Evolutionary conservation across 1,284 basidiomycete genomes (phyloP).

Genomic region (Cryptococcus sp.): DNA sequence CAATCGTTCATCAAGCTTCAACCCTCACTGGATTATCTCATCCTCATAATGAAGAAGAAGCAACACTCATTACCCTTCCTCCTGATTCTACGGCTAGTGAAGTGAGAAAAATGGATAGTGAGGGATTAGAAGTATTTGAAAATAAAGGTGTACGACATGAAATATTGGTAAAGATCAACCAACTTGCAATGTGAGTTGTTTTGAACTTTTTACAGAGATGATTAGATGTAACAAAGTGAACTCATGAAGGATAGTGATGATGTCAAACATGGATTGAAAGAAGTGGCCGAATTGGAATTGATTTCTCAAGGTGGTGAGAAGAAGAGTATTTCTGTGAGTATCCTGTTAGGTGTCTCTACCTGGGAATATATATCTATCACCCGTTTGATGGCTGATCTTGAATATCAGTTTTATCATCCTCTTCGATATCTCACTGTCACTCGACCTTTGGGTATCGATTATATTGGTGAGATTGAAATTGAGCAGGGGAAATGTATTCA

Average conservation of each 20-base stretch:
- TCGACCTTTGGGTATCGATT: slow-evolving; percentile 30
- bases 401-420: slow-evolving; percentile 34
- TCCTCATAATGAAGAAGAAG: slow-evolving; percentile 21
- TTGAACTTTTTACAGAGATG: neutral
- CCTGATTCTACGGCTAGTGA: slow-evolving; percentile 15
- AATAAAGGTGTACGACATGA: slow-evolving; percentile 28
- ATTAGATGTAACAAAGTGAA: neutral
- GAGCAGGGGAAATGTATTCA: slow-evolving; percentile 37
- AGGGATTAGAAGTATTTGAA: slow-evolving; percentile 32
- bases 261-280: slow-evolving; percentile 28
- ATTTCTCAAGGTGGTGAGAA: slow-evolving; percentile 23
- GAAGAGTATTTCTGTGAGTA: slow-evolving; percentile 34
- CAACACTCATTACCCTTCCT: slow-evolving; percentile 15
- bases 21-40: slow-evolving; percentile 11
- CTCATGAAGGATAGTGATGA: slow-evolving; percentile 21
- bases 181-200: slow-evolving; percentile 32
- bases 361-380: neutral
- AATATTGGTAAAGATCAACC: slow-evolving; percentile 37
- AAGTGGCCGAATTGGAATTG: slow-evolving; percentile 30
- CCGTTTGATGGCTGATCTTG: neutral
- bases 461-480: slow-evolving; percentile 38
- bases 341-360: neutral
- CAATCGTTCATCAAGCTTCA: slow-evolving; percentile 4
- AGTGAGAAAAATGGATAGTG: slow-evolving; percentile 26
- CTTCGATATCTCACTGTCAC: slow-evolving; percentile 30